Evolutionary conservation across 345 rosid species (phyloP).

Genomic region (Limnanthes douglasii): DNA sequence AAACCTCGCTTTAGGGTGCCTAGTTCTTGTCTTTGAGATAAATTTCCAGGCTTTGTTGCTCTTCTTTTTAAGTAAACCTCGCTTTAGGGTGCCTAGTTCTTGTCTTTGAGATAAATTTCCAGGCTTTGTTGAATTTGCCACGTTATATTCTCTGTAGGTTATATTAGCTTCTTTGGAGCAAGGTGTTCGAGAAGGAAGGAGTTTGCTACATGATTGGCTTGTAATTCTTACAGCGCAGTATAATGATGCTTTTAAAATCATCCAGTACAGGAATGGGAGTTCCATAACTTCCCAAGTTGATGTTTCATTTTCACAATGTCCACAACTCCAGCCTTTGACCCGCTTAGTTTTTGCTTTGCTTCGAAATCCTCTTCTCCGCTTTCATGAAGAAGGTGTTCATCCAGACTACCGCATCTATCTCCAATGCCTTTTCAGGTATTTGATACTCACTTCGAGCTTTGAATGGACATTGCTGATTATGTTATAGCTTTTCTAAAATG

Average conservation of each 20-base stretch:
- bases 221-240: conserved; percentile 79
- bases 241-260: conserved; percentile 56
- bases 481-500: no score
- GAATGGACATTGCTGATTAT: not conserved
- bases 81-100: not conserved
- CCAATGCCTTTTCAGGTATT: conserved; percentile 96
- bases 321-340: conserved; percentile 78
- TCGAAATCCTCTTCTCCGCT: conserved; percentile 81
- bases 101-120: conserved; percentile 1
- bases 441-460: not conserved
- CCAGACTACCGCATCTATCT: conserved; percentile 86
- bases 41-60: not conserved
- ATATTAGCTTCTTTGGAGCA: conserved; percentile 80
- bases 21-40: no score
- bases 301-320: conserved; percentile 83
- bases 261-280: conserved; percentile 47
- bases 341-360: conserved; percentile 87
- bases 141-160: conserved; percentile 22
- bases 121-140: not conserved
- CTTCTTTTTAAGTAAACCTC: conserved; percentile 3
- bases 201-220: conserved; percentile 93
- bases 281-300: conserved; percentile 51
- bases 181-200: conserved; percentile 93
- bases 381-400: conserved; percentile 98
- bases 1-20: not conserved